Conservation (phyloP, 164 flowering plant genomes). For the Vitis cinerea region DNA sequence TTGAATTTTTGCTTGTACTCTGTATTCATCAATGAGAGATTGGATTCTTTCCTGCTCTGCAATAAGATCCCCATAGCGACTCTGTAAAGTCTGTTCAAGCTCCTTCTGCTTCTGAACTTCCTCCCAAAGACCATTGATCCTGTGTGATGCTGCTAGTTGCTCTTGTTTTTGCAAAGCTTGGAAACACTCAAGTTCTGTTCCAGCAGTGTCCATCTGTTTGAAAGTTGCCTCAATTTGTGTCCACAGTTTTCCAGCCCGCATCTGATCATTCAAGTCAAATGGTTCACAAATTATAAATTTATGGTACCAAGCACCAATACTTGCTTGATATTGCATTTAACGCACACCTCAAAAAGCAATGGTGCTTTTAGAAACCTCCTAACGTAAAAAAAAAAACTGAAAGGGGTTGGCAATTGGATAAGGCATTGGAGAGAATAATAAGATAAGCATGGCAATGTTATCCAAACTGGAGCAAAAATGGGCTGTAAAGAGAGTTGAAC, state of each 20-base stretch:
- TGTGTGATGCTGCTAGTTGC: constrained; percentile 65
- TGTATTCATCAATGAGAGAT: constrained; percentile 37
- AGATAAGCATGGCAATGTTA: too few relatives aligned
- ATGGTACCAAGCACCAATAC: not conserved
- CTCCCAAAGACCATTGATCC: constrained; percentile 65
- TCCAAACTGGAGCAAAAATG: too few relatives aligned
- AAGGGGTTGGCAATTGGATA: too few relatives aligned
- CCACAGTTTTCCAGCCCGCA: constrained; percentile 66
- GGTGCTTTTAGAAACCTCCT: too few relatives aligned
- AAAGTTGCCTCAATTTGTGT: constrained; percentile 73
- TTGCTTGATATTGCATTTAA: too few relatives aligned
- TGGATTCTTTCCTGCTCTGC: constrained; percentile 58
- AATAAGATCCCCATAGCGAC: constrained; percentile 63
- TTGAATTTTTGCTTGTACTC: constrained; percentile 42
- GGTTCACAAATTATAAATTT: not conserved
- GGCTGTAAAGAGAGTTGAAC: too few relatives aligned
- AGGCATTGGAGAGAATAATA: too few relatives aligned
- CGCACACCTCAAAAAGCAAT: too few relatives aligned
- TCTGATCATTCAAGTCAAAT: constrained; percentile 34
- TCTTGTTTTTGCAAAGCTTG: constrained; percentile 86
- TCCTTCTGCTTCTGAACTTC: constrained; percentile 91
- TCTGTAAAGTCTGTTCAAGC: constrained; percentile 70
- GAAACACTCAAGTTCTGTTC: constrained; percentile 92
- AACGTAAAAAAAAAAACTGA: too few relatives aligned
- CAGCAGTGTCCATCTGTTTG: constrained; percentile 89